Evolutionary conservation across 331 rosid genomes (phyloP).

Genomic region (Telfairia occidentalis): DNA sequence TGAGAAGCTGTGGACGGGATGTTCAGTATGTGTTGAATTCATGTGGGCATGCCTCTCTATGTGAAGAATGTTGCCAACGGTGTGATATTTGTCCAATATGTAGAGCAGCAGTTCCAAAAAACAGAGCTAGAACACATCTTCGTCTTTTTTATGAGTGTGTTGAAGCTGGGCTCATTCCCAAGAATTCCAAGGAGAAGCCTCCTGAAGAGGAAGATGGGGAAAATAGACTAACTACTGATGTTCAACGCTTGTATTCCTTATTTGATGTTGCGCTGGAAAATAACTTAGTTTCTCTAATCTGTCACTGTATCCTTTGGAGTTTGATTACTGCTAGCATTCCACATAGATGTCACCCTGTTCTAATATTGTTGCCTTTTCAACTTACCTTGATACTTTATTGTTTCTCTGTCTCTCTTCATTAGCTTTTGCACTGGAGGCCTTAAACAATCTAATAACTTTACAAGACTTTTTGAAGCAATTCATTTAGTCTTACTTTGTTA

Average conservation of each 20-base stretch:
- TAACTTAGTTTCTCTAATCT: constrained; percentile 72
- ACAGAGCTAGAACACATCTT: constrained; percentile 36
- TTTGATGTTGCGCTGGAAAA: constrained; percentile 92
- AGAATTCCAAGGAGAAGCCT: constrained; percentile 63
- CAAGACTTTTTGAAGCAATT: neutral
- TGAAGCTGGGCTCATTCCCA: constrained; percentile 80
- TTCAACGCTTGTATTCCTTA: constrained; percentile 68
- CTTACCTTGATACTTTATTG: neutral
- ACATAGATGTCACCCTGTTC: neutral
- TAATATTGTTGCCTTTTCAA: neutral
- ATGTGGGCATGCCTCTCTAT: constrained; percentile 89
- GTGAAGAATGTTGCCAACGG: constrained; percentile 87
- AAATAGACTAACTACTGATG: constrained; percentile 59
- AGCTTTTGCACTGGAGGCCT: neutral
- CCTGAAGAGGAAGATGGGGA: constrained; percentile 68
- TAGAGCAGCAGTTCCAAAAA: constrained; percentile 54
- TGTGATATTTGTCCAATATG: constrained; percentile 92
- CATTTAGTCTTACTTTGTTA: neutral
- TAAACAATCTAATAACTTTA: neutral
- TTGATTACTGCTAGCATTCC: neutral
- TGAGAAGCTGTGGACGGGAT: constrained; percentile 89
- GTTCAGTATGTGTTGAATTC: constrained; percentile 63
- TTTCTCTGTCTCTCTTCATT: neutral
- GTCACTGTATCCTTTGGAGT: constrained; percentile 82
- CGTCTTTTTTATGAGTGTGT: constrained; percentile 77